These are phyloP conservation scores for Suhomyces sp. DNA, from an alignment of 805 yeast genomes.

Conservation along the genomic window DNA sequence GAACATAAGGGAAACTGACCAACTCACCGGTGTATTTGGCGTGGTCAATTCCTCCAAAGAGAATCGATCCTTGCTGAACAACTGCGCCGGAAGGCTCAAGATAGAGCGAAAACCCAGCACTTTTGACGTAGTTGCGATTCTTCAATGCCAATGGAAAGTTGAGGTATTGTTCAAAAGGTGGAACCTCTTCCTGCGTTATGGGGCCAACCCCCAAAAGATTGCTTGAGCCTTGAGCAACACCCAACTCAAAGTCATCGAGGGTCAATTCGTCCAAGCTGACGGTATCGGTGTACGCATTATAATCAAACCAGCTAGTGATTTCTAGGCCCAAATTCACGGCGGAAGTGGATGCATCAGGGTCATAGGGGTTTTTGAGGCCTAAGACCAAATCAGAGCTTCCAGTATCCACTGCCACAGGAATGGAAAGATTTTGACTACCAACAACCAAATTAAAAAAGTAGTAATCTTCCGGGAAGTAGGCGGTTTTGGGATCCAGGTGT, in stretches of 20 bases:
- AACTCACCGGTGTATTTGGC: constrained; percentile 54
- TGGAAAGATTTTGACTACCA: background rate
- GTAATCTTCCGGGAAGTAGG: background rate
- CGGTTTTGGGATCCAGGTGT: background rate
- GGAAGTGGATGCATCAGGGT: background rate
- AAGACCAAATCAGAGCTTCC: background rate
- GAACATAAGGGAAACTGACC: background rate
- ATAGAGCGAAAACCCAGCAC: constrained; percentile 60
- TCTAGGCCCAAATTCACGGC: background rate
- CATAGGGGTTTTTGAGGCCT: background rate
- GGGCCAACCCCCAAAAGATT: background rate
- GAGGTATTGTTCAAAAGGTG: background rate
- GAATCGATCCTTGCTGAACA: constrained; percentile 47
- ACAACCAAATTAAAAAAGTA: background rate
- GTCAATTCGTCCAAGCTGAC: background rate
- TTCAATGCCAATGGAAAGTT: constrained; percentile 67
- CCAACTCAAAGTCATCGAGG: background rate
- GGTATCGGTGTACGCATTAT: background rate
- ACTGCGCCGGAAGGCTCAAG: constrained; percentile 40
- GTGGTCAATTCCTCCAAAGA: constrained; percentile 73
- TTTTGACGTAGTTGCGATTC: constrained; percentile 52
- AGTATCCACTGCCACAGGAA: background rate
- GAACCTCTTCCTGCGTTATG: background rate
- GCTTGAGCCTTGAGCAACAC: background rate
- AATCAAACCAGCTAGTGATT: background rate